Base-by-base conservation (phyloP, 305 asterid genomes). In the Coffea humblotiana region DNA sequence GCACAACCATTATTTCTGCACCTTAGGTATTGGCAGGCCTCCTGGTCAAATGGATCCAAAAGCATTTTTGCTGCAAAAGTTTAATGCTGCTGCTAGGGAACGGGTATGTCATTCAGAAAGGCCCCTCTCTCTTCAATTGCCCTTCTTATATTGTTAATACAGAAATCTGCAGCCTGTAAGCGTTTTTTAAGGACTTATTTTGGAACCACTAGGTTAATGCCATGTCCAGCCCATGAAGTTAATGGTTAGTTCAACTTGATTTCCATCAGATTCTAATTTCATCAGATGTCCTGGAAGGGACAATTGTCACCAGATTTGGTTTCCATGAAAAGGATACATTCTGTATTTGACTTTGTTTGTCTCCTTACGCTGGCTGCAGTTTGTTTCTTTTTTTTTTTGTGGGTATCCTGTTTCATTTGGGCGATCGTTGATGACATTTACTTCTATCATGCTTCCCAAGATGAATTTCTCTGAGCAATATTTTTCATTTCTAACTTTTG, bases 1-100 rank as follows among this genome's bases (percentile, higher is more conserved):
- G 74, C 58, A 21, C 54, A 48, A 56, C 77, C 54, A 75, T 29
- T 72, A 40, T 71, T 58, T 49, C 68, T 60, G 78, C 65, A 78
- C 72, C 6, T 81, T 79, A 94, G 98, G 98, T 69, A 91, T 92
- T 54, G 98, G 98, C 78, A 90, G 89, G 87, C 98, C 99, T 81
- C 92, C 97, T 58, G 97, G 98, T 82, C 97, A 94, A 89, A 94
- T 94, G 99, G 99, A 96, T 89, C 99, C 98, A 52, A 96, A 94
- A 90, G 98, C 98, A 66, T 94, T 86, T 87, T 81, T 90, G 86
- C 97, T 96, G 72, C 99, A 96, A 87, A 96, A 91, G 82, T 94
- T 96, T 83, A 96, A 91, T 80, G 89, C 82, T 71, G 87, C 87
- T 78, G 97, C 98, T 77, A 90, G 91, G 80, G 97, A 91, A 85